Evolutionary conservation across 129 eudicot genomes (phyloP).

Genomic region (Dittrichia graveolens): DNA sequence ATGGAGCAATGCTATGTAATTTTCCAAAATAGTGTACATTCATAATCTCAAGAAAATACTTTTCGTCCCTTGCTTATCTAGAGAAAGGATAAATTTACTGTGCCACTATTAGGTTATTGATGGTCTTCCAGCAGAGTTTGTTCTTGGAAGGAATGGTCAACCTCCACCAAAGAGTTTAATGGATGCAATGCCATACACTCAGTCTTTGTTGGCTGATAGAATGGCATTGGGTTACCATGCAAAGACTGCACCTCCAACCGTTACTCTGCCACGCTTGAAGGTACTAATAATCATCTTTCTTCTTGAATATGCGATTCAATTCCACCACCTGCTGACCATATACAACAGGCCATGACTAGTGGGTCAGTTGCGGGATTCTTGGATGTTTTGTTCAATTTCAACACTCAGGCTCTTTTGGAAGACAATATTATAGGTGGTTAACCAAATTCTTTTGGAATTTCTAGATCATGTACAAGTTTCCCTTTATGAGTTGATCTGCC

Average conservation of each 20-base stretch:
- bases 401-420: conserved; percentile 82
- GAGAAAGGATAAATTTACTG: conserved; percentile 18
- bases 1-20: conserved; percentile 14
- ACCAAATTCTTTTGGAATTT: conserved; percentile 1
- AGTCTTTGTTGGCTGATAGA: conserved; percentile 61
- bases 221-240: conserved; percentile 86
- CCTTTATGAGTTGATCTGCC: conserved; percentile 14
- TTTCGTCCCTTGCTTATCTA: neutral
- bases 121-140: conserved; percentile 98
- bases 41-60: no score
- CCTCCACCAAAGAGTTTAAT: conserved; percentile 54
- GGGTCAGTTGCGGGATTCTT: conserved; percentile 88
- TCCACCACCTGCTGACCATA: conserved; percentile 16
- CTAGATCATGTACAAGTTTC: neutral
- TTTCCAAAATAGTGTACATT: neutral
- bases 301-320: neutral
- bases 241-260: conserved; percentile 97
- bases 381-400: conserved; percentile 88
- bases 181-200: conserved; percentile 94
- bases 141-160: conserved; percentile 78
- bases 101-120: conserved; percentile 69
- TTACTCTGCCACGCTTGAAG: conserved; percentile 96
- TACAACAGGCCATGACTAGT: conserved; percentile 77
- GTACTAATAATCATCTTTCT: conserved; percentile 32
- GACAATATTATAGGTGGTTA: conserved; percentile 82